These are phyloP conservation scores for Rhodotorula babjevae DNA, from an alignment of 768 basidiomycete species.

Conservation along the genomic window DNA sequence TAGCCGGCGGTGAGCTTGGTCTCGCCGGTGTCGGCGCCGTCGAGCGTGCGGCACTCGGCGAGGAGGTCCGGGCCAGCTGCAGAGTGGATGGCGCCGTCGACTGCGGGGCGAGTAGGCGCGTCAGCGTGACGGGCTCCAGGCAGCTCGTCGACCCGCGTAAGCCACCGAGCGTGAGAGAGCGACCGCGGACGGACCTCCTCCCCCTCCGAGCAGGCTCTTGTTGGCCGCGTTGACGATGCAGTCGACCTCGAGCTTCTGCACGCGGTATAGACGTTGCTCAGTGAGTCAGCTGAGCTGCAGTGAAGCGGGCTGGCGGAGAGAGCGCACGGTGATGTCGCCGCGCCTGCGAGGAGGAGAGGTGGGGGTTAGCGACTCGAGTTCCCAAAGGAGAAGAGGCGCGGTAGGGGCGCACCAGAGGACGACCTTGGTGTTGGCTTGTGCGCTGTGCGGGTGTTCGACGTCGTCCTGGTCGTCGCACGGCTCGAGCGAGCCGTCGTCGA, in stretches of 20 bases:
- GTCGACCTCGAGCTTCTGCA: constrained; percentile 31
- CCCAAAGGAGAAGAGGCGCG: background rate
- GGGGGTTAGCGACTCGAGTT: background rate
- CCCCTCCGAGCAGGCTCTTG: constrained; percentile 30
- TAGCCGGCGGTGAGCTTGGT: constrained; percentile 29
- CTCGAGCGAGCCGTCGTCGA: background rate
- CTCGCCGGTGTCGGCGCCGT: constrained; percentile 33
- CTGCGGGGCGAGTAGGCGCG: background rate
- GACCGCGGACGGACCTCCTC: constrained; percentile 8
- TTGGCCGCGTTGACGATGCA: constrained; percentile 40
- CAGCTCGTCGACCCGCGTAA: no score
- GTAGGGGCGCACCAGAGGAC: constrained; percentile 21
- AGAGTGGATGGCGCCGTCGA: constrained; percentile 37
- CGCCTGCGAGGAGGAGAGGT: constrained; percentile 3
- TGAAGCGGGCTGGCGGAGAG: no score
- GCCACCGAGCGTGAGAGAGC: background rate
- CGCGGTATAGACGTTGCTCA: no score
- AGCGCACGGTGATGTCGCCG: constrained; percentile 32
- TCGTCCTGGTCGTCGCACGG: constrained; percentile 9
- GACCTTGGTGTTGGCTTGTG: constrained; percentile 19
- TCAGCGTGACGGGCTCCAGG: no score
- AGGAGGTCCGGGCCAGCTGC: constrained; percentile 21
- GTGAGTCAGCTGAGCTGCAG: no score
- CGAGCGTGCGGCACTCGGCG: constrained; percentile 18
- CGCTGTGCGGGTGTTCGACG: constrained; percentile 4